Base-by-base conservation (phyloP, 139 green algal genomes). In the Chlamydomonas sphaeroides region DNA sequence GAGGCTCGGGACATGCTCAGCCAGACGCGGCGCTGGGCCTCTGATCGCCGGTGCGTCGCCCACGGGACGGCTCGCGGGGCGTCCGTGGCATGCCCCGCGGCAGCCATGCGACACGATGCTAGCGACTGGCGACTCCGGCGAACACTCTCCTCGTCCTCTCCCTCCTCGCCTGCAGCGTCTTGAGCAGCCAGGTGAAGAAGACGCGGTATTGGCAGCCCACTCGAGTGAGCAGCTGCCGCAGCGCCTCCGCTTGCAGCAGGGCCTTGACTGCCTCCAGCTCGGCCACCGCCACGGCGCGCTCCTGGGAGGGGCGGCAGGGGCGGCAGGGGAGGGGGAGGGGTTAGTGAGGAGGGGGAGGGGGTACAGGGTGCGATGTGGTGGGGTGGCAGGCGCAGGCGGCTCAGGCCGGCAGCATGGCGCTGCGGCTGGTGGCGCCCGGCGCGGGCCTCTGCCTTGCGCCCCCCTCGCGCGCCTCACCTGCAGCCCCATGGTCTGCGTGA, bases 141-240 rank as follows among this genome's bases (percentile, higher is more conserved):
- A n/a, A n/a, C n/a, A n/a, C n/a, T n/a, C n/a, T n/a, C n/a, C n/a
- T n/a, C n/a, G 10, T 11, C 10, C 62, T 6, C 33, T 33, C 62
- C 23, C 33, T 28, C 33, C 33, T 6, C 75, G 65, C 61, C 59
- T 89, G 80, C 65, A 88, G 49, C 33, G 78, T 72, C 28, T 74
- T 89, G 38, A 94, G 86, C 77, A 96, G 88, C 90, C 92, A 96
- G 17, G 83, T 86, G 79, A 93, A 95, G 70, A 96, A 89, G 33
- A 74, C 79, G 62, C 93, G 88, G 78, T 93, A 93, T 66, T 92
- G 84, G 3, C 63, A 73, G 3, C 81, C 88, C 20, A 86, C 67
- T 0, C 42, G 36, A 0, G 81, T 84, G 26, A 93, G 38, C 18
- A 48, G 42, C 32, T 84, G 72, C 48, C 90, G 83, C 42, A 95